Evolutionary conservation across 352 stramenopile genomes (phyloP).

Genomic region (Pythium myriotylum): DNA sequence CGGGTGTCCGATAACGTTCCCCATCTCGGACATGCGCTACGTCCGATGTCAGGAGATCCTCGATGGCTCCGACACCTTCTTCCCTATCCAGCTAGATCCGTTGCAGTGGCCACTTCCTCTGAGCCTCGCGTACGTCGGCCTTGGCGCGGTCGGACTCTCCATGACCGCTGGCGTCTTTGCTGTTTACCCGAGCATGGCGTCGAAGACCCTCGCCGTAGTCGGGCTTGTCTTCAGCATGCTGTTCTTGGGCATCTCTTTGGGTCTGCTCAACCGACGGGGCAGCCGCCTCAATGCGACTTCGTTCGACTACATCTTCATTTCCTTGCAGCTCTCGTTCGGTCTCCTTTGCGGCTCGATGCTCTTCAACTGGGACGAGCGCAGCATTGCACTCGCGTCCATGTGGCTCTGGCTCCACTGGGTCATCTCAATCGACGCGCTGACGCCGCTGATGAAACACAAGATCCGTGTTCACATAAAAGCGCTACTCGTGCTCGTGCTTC

Average conservation of each 20-base stretch:
- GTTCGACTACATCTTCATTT: conserved; percentile 32
- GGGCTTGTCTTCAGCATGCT: conserved; percentile 11
- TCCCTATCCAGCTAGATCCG: not conserved
- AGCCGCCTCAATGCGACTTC: not conserved
- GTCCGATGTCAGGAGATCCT: not conserved
- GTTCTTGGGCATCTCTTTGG: not conserved
- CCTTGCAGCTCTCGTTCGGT: conserved; percentile 20
- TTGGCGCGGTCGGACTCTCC: not conserved
- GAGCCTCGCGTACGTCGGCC: not conserved
- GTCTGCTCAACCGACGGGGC: not conserved
- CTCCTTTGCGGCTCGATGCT: conserved; percentile 22
- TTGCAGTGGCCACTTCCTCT: not conserved
- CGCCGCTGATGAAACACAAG: conserved; percentile 3
- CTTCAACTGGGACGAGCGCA: conserved; percentile 22
- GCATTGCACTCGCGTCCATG: not conserved
- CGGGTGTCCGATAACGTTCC: not conserved
- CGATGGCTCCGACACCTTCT: conserved; percentile 12
- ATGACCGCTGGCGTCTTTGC: conserved; percentile 7
- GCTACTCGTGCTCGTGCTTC: conserved; percentile 3
- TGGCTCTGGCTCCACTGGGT: conserved; percentile 34
- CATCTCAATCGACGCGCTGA: conserved; percentile 23
- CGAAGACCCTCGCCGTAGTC: not conserved
- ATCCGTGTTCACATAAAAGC: conserved; percentile 8
- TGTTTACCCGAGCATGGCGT: not conserved
- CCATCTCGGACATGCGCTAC: conserved; percentile 5